Base-by-base conservation (phyloP, 768 basidiomycete genomes). In the Filobasidium floriforme region DNA sequence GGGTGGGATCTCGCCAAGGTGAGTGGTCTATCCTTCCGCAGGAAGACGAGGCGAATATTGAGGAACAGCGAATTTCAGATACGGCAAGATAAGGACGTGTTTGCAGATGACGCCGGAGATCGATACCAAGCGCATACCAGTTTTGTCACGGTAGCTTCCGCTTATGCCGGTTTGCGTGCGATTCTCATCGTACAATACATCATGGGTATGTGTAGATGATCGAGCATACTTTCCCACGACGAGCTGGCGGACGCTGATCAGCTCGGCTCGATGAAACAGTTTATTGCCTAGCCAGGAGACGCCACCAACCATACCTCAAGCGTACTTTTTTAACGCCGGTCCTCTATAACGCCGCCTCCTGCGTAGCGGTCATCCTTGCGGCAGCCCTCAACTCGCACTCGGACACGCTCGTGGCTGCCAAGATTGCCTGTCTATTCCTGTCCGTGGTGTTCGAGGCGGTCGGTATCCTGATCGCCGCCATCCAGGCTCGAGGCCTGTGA, bases 21-120 rank as follows among this genome's bases (percentile, higher is more conserved):
- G 32, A 59, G 57, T 24, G 52, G n/a, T 44, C 43, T 19, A 44
- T 44, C 10, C 19, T 44, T 44, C 43, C 19, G 43, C 43, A n/a
- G n/a, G n/a, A n/a, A n/a, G n/a, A n/a, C n/a, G n/a, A n/a, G n/a
- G n/a, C n/a, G n/a, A n/a, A n/a, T n/a, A n/a, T n/a, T n/a, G n/a
- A n/a, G n/a, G n/a, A n/a, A n/a, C n/a, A n/a, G n/a, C n/a, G n/a
- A n/a, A n/a, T n/a, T 55, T 9, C 26, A 28, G 52, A 55, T 59
- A n/a, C 24, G 22, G n/a, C n/a, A 28, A 32, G 10, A 18, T n/a
- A 46, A 43, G 44, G 65, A 62, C 14, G 57, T 66, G n/a, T 51
- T 61, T 24, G 46, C 61, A 15, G 63, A 64, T 26, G 29, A 57
- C 22, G 63, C n/a, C 19, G 63, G 54, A 19, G 51, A 29, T 22